phyloP scores from a whole-genome alignment of 495 filamentous ascomycete species.

The Hamigera avellanea region DNA sequence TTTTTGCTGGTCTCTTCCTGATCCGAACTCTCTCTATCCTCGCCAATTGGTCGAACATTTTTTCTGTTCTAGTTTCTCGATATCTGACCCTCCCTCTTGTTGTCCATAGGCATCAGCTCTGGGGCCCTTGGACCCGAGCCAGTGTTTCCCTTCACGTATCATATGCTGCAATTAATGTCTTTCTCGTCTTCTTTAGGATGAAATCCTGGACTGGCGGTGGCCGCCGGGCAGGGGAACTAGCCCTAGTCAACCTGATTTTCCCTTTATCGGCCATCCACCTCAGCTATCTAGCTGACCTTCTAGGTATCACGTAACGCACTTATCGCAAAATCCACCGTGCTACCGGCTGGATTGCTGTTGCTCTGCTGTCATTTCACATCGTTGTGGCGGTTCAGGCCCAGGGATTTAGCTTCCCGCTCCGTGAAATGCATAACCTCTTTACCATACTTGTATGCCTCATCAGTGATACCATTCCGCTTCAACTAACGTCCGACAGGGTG shows the following conservation, averaged over 20 bases:
- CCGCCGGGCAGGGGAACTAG: conserved; percentile 11
- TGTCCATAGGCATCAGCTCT: conserved; percentile 6
- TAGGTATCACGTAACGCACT: conserved; percentile 9
- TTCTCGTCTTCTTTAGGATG: conserved; percentile 9
- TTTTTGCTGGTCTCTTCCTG: conserved; percentile 7
- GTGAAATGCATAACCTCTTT: conserved; percentile 10
- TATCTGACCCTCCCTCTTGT: conserved; percentile 10
- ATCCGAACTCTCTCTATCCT: conserved; percentile 4
- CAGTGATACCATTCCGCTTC: neutral
- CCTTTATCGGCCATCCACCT: conserved; percentile 8
- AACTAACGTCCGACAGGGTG: conserved; percentile 7
- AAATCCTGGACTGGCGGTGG: conserved; percentile 4
- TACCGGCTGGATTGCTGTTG: conserved; percentile 10
- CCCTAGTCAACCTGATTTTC: conserved; percentile 5
- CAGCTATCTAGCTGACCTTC: conserved; percentile 14
- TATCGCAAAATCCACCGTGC: conserved; percentile 13
- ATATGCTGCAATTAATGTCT: conserved; percentile 10
- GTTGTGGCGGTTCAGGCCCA: conserved; percentile 7
- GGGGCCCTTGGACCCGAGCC: conserved; percentile 11
- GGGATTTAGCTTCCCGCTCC: conserved; percentile 8
- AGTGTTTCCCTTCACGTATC: conserved; percentile 6
- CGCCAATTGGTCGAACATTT: conserved; percentile 3
- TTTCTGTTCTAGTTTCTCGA: conserved; percentile 7
- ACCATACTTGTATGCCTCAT: conserved; percentile 8
- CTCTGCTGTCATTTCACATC: conserved; percentile 10